A percentile compares a stretch with the other conserved stretches of the same genome.
Evolutionary conservation across 2,329 filamentous ascomycete species (phyloP).

Genomic region (Epichloe sibirici): DNA sequence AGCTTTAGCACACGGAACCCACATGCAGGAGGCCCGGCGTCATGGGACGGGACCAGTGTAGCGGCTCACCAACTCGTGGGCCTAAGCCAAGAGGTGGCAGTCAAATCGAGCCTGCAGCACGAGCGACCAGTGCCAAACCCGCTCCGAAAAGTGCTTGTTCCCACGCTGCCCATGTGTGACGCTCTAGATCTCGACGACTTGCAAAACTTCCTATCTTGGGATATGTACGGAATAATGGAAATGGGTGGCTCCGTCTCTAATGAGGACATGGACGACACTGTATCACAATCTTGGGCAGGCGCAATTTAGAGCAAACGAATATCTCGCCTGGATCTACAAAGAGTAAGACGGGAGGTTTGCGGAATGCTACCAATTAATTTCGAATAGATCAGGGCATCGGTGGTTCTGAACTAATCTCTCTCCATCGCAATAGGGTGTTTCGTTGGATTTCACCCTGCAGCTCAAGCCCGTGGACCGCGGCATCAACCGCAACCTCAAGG

Average conservation of each 20-base stretch:
- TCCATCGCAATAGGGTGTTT: no score
- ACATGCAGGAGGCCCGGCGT: conserved; percentile 9
- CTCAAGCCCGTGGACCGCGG: no score
- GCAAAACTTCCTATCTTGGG: conserved; percentile 27
- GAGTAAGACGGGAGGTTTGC: no score
- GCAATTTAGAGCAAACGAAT: conserved; percentile 6
- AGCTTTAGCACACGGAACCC: conserved; percentile 14
- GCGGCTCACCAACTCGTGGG: conserved; percentile 17
- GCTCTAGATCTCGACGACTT: conserved; percentile 26
- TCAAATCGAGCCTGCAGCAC: conserved; percentile 23
- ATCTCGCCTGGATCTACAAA: no score
- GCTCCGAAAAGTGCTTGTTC: conserved; percentile 9
- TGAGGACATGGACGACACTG: conserved; percentile 22
- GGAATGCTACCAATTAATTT: no score
- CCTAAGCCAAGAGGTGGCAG: conserved; percentile 13
- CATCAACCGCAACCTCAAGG: no score
- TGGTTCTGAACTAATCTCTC: no score
- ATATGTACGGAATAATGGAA: conserved; percentile 29
- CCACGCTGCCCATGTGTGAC: conserved; percentile 20
- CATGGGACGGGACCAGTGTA: conserved; percentile 16
- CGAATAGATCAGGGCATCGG: no score
- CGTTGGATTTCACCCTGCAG: no score
- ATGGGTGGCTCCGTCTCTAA: conserved; percentile 25
- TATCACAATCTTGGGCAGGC: conserved; percentile 18
- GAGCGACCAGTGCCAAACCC: conserved; percentile 21